A percentile compares a stretch with the other conserved stretches of the same genome.
phyloP scores from a whole-genome alignment of 768 basidiomycete species.

The Tricholoma matsutake region DNA sequence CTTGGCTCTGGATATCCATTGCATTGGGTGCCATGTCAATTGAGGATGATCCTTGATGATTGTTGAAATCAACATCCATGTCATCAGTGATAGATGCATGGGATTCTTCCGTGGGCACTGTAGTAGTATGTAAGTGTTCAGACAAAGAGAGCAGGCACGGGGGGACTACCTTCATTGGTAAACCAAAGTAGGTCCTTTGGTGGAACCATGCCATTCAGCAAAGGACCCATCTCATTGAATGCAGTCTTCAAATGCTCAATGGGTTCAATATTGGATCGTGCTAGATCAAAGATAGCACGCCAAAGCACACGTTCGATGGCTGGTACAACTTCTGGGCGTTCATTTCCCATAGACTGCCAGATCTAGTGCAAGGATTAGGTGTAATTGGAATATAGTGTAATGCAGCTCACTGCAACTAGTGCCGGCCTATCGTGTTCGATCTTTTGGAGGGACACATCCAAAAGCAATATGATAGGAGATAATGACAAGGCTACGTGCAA shows the following conservation, averaged over 20 bases:
- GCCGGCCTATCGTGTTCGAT: neutral
- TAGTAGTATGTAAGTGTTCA: too few relatives aligned
- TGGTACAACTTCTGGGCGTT: neutral
- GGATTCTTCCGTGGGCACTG: too few relatives aligned
- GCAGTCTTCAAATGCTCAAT: neutral
- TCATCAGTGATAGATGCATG: too few relatives aligned
- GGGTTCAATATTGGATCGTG: neutral
- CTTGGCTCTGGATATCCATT: too few relatives aligned
- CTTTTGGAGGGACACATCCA: neutral
- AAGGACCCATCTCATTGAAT: neutral
- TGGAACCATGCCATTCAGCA: neutral
- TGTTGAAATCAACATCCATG: too few relatives aligned
- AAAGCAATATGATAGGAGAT: neutral
- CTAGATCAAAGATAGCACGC: neutral
- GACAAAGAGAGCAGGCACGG: too few relatives aligned
- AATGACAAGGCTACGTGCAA: neutral
- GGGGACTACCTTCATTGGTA: neutral
- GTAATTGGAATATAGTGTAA: too few relatives aligned
- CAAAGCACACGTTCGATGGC: neutral
- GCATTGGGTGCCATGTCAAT: too few relatives aligned
- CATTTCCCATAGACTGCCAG: neutral
- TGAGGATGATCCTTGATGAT: too few relatives aligned
- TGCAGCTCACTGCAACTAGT: neutral
- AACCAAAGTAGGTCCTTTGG: neutral
- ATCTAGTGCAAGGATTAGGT: neutral